Percentiles rank a stretch among this genome's conserved stretches.
Evolutionary conservation across 1,284 basidiomycete genomes (phyloP).

Genomic region (Meripilus lineatus): DNA sequence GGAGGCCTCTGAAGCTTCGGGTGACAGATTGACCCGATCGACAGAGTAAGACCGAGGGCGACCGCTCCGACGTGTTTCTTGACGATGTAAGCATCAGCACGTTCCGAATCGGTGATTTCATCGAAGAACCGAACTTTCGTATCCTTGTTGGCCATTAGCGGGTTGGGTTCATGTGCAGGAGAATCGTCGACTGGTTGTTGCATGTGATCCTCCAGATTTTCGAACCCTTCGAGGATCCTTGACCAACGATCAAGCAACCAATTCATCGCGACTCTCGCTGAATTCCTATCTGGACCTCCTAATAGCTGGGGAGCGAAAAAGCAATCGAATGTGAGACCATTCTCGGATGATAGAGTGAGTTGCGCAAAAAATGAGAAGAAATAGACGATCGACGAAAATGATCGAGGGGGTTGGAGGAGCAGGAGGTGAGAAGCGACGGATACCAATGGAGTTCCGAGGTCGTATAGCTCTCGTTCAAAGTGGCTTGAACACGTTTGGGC

Average conservation of each 20-base stretch:
- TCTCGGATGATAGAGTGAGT: constrained; percentile 29
- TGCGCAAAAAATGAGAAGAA: constrained; percentile 55
- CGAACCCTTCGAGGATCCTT: neutral
- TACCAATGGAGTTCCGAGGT: constrained; percentile 30
- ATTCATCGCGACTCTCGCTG: neutral
- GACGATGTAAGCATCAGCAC: too few relatives aligned
- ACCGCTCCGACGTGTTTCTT: too few relatives aligned
- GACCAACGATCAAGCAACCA: constrained; percentile 1
- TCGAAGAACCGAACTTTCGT: too few relatives aligned
- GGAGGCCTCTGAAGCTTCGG: too few relatives aligned
- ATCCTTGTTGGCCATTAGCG: too few relatives aligned
- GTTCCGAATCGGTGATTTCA: too few relatives aligned
- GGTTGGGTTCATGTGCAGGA: too few relatives aligned
- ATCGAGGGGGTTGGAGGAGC: constrained; percentile 52
- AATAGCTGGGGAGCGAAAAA: constrained; percentile 20
- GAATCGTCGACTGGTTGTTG: too few relatives aligned
- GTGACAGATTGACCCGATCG: too few relatives aligned
- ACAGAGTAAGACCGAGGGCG: too few relatives aligned
- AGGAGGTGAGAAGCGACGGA: constrained; percentile 48
- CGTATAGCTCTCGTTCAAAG: constrained; percentile 1
- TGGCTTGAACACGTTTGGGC: too few relatives aligned
- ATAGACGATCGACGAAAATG: constrained; percentile 56
- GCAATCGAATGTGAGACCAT: constrained; percentile 26
- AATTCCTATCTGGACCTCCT: neutral
- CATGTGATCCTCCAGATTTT: too few relatives aligned